Base-by-base conservation (phyloP, 176 grass and related monocot genomes). In the Alopecurus myosuroides region DNA sequence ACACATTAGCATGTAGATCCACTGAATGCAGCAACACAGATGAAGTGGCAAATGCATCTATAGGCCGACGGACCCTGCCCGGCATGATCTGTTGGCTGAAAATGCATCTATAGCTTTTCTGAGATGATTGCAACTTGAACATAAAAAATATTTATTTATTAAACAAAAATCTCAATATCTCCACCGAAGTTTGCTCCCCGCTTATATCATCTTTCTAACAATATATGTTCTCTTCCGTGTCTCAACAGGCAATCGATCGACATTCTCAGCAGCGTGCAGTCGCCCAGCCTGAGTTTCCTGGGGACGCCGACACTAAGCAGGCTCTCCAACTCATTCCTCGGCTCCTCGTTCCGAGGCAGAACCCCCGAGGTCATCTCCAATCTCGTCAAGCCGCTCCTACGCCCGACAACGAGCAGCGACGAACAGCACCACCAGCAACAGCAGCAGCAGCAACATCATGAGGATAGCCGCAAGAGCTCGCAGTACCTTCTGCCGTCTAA, bases 241-340 rank as follows among this genome's bases (percentile, higher is more conserved):
- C 80, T 73, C 56, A 5, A 79, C 88, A 97, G 95, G 88, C 92
- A 97, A 75, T 97, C 92, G 4, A 97, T 97, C 12, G 88, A 97
- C 90, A 97, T 93, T 69, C 84, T 90, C 31, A 91, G 86, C 45
- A 90, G 85, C 40, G 84, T 97, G 60, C 89, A 91, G 19, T 85
- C 95, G 3, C 92, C 95, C 39, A 92, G 82, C 9, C 89, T 94
- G 30, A 88, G 88, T 19, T 94, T 94, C 61, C 77, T 94, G 56
- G 92, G 88, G 18, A 92, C 92, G 3, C 86, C 92, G 36, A 97
- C 85, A 8, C 88, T 93, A 42, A 93, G 90, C 86, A 84, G 90
- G 70, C 62, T 98, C 10, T 98, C 95, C 42, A 94, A 89, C 65
- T 98, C 92, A n/a, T 94, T 94, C 87, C 44, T 94, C 23, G 85